Evolutionary conservation across 139 green algal species (phyloP), one percentile per base, ranked within the genome.

Genomic region (Pseudopediastrum boryanum): DNA sequence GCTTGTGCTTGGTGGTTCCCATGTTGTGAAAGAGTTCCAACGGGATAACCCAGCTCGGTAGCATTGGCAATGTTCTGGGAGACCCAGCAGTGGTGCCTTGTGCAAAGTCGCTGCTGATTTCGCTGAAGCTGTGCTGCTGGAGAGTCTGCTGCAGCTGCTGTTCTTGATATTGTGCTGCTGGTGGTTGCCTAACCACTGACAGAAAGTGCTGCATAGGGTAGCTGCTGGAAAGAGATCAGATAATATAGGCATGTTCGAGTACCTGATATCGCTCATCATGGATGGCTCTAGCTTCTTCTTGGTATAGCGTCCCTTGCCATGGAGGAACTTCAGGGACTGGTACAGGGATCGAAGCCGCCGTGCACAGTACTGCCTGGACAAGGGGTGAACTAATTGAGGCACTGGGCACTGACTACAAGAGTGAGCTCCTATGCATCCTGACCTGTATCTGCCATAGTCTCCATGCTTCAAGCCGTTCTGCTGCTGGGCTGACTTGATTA

Each of bases 401-500:
- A 36, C n/a, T n/a, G n/a, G n/a, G 27, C 64, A 72, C 36, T 41
- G 33, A 10, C 36, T 46, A 59, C 25, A 46, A 65, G 29, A 10
- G 38, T 29, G 1, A 41, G 16, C n/a, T 1, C 39, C 58, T 25
- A 56, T 16, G 68, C 48, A 46, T 43, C 4, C 43, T 43, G 0
- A 95, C 90, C 92, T 93, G 84, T 97, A 97, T 3, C 92, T 83
- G 13, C 75, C 78, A 77, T 92, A 95, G 73, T 97, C 93, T 4
- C 81, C 87, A 66, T 97, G 93, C 46, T 90, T 87, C 0, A 95
- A 77, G 0, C 93, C 93, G 50, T 97, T 93, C 66, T 96, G 88
- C 13, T 87, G 80, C 76, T 96, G 93, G 0, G 85, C 86, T 29
- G 75, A 70, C 52, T 87, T 89, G 39, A 96, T 87, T 13, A 81